A percentile compares a stretch with the other conserved stretches of the same genome.
These are phyloP conservation scores for Paraphaeosphaeria sporulosa DNA, from an alignment of 2,329 filamentous ascomycete genomes.

Conservation along the genomic window DNA sequence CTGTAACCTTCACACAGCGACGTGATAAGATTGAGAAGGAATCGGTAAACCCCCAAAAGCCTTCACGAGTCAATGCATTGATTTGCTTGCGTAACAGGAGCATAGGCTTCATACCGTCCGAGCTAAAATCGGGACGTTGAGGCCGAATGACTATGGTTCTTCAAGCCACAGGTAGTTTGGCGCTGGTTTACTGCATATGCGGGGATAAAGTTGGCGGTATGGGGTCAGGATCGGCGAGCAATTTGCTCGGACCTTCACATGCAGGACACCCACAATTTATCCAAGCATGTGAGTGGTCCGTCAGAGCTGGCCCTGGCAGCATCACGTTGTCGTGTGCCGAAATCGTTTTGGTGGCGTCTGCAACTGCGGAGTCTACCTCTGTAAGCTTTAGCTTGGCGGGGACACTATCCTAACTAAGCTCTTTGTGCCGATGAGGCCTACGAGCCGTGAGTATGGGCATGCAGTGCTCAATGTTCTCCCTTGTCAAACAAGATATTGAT, in stretches of 20 bases:
- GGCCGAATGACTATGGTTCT: background rate
- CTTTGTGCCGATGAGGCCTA: constrained; percentile 19
- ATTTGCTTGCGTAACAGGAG: background rate
- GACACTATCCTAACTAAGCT: constrained; percentile 22
- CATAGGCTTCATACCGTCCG: background rate
- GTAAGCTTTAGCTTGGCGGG: constrained; percentile 33
- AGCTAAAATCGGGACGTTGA: constrained; percentile 4
- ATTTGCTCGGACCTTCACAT: constrained; percentile 17
- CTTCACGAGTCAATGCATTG: background rate
- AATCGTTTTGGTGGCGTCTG: constrained; percentile 24
- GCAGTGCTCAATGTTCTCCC: constrained; percentile 19
- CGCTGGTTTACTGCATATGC: constrained; percentile 13
- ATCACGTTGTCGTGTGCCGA: constrained; percentile 20
- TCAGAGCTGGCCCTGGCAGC: constrained; percentile 23
- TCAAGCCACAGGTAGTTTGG: background rate
- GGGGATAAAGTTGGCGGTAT: constrained; percentile 14
- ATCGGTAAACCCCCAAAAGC: background rate
- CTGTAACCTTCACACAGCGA: background rate
- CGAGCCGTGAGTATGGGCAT: constrained; percentile 16
- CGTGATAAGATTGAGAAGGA: background rate
- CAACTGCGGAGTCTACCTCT: constrained; percentile 22
- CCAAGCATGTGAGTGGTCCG: constrained; percentile 12
- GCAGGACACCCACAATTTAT: constrained; percentile 12
- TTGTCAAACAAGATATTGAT: constrained; percentile 13
- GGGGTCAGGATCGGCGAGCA: constrained; percentile 7